A percentile compares a stretch with the other conserved stretches of the same genome.
Conservation (phyloP, 257 asterid genomes). For the Anisodus tanguticus region DNA sequence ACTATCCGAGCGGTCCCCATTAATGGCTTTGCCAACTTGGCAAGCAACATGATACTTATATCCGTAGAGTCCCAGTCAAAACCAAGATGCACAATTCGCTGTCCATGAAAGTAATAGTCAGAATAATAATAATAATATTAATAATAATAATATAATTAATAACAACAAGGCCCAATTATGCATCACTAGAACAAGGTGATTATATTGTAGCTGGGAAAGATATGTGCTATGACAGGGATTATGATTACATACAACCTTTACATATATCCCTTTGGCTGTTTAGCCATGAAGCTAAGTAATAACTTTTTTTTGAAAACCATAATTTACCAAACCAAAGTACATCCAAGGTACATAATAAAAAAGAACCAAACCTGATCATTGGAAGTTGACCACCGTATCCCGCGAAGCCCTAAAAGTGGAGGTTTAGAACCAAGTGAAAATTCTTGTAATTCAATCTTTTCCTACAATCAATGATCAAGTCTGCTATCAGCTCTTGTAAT, state of each 20-base stretch:
- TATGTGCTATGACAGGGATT: neutral
- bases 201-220: neutral
- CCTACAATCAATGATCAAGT: slow-evolving; percentile 54
- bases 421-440: slow-evolving; percentile 92
- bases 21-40: slow-evolving; percentile 86
- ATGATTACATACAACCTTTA: neutral
- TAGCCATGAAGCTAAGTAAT: neutral
- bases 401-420: slow-evolving; percentile 83
- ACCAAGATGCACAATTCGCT: slow-evolving; percentile 73
- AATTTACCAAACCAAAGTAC: neutral
- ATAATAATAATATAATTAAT: too few species aligned
- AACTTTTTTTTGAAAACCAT: neutral
- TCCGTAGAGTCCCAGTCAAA: slow-evolving; percentile 94
- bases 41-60: slow-evolving; percentile 74
- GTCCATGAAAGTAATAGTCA: slow-evolving; percentile 46
- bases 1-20: slow-evolving; percentile 95
- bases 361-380: slow-evolving; percentile 82
- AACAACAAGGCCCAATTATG: too few species aligned
- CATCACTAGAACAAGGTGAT: too few species aligned
- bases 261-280: neutral
- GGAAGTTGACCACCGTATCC: slow-evolving; percentile 83
- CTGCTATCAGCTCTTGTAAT: slow-evolving; percentile 3
- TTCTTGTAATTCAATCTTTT: slow-evolving; percentile 80
- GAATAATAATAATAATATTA: neutral
- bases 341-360: slow-evolving; percentile 19